Base-by-base conservation (phyloP, 768 basidiomycete species). In the Serendipita sp. region DNA sequence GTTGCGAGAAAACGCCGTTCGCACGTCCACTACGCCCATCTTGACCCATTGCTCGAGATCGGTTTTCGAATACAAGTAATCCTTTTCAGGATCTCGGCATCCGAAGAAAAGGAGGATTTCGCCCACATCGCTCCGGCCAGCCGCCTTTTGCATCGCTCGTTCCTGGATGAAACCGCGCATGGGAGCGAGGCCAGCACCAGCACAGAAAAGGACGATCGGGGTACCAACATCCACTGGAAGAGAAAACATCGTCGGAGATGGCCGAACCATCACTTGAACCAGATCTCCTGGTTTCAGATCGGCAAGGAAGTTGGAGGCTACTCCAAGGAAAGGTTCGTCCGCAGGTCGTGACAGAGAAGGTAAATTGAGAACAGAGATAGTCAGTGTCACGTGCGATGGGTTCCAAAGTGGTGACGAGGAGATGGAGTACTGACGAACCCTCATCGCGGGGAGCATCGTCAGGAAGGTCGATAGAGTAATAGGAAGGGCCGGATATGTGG, bases 131-230 rank as follows among this genome's bases (percentile, higher is more conserved):
- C 32, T 60, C 11, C 78, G 69, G 0, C 79, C 79, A 7, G 76
- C 73, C 32, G 71, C 70, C 70, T 77, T 78, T 69, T 80, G 79
- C 62, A 74, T 68, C 18, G 78, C 77, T 3, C 80, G 75, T 67
- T 80, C 80, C 69, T 80, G 79, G 46, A 81, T 73, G 73, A 81
- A 81, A 0, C 77, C 79, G 45, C 79, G 74, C 75, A 81, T 77
- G 0, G 80, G 80, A 3, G 80, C 76, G 13, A 81, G 67, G 3
- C 80, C 80, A 2, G 78, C 75, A 3, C 80, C 80, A 18, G 78
- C 78, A 41, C 75, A 77, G 67, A 78, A 77, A 73, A 80, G 75
- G 35, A 80, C 71, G 38, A 80, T 71, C 7, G 78, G 78, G n/a
- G 73, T 69, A 3, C 63, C 30, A 1, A 73, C 73, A 65, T 79